phyloP scores from a whole-genome alignment of 108 stramenopile genomes.

The Nitzschia sp. region DNA sequence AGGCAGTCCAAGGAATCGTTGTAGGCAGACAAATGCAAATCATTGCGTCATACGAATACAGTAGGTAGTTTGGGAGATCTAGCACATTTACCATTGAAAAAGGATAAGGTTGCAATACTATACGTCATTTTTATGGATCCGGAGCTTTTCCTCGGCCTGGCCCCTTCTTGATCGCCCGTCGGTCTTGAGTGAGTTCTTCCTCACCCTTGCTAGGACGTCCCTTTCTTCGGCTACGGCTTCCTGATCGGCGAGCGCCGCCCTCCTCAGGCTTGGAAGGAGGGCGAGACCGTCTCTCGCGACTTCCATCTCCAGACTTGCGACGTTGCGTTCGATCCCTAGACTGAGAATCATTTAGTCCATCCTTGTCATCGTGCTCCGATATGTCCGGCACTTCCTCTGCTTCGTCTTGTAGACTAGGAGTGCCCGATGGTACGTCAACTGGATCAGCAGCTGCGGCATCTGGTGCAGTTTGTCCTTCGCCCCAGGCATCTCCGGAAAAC shows the following conservation, averaged over 20 bases:
- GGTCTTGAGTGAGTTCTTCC: conserved; percentile 2
- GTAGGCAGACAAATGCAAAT: background rate
- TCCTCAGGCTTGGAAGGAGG: conserved; percentile 12
- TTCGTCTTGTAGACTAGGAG: background rate
- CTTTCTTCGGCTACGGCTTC: background rate
- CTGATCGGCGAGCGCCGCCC: background rate
- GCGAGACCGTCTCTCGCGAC: conserved; percentile 7
- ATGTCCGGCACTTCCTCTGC: background rate
- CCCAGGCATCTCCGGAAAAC: conserved; percentile 27
- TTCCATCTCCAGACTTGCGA: background rate
- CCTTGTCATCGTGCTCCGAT: background rate
- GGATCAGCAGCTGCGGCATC: background rate
- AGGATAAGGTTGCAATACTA: too few relatives aligned
- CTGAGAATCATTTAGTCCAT: background rate
- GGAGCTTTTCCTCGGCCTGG: conserved; percentile 13
- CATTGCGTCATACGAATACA: too few relatives aligned
- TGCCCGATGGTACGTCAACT: conserved; percentile 1
- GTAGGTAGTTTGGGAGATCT: too few relatives aligned
- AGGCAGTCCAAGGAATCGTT: background rate
- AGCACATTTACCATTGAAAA: too few relatives aligned
- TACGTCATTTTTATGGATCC: background rate
- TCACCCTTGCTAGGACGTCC: conserved; percentile 1
- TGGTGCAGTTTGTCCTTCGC: background rate
- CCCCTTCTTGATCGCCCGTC: conserved; percentile 9
- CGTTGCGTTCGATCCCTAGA: conserved; percentile 10